Conservation (phyloP, 2,329 filamentous ascomycete genomes). For the Talaromyces sp. region DNA sequence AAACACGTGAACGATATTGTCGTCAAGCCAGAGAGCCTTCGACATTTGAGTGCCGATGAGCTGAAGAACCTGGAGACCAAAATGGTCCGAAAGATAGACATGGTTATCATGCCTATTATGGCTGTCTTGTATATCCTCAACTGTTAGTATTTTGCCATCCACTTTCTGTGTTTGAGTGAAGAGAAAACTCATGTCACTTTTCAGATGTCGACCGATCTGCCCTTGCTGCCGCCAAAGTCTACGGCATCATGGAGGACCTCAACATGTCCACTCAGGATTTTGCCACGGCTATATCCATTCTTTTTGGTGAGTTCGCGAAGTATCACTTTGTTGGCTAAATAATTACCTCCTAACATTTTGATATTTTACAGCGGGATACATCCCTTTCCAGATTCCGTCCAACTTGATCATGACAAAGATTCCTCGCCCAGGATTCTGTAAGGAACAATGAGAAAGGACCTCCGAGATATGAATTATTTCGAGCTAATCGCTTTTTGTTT, state of each 20-base stretch:
- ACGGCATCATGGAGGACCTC: constrained; percentile 2
- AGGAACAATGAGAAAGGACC: neutral
- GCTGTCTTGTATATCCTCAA: constrained; percentile 39
- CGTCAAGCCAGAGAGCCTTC: constrained; percentile 25
- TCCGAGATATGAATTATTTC: neutral
- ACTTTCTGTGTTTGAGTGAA: neutral
- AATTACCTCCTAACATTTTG: neutral
- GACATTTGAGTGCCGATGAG: constrained; percentile 19
- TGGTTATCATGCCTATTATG: constrained; percentile 27
- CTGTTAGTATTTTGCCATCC: constrained; percentile 13
- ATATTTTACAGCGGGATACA: neutral
- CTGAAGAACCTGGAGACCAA: constrained; percentile 16
- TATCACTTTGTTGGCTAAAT: neutral
- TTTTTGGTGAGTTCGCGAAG: neutral
- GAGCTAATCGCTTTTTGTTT: neutral
- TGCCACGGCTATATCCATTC: constrained; percentile 4
- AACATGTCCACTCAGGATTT: constrained; percentile 3
- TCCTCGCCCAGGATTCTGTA: neutral
- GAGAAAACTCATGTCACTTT: neutral
- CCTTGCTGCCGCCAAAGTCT: constrained; percentile 3
- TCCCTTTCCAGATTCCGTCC: constrained; percentile 6
- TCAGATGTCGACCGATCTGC: constrained; percentile 4
- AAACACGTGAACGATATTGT: neutral
- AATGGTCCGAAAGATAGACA: constrained; percentile 20
- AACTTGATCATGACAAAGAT: constrained; percentile 9